Evolutionary conservation across 192 early-diverging fungal genomes (phyloP).

Genomic region (Backusella psychrophila): DNA sequence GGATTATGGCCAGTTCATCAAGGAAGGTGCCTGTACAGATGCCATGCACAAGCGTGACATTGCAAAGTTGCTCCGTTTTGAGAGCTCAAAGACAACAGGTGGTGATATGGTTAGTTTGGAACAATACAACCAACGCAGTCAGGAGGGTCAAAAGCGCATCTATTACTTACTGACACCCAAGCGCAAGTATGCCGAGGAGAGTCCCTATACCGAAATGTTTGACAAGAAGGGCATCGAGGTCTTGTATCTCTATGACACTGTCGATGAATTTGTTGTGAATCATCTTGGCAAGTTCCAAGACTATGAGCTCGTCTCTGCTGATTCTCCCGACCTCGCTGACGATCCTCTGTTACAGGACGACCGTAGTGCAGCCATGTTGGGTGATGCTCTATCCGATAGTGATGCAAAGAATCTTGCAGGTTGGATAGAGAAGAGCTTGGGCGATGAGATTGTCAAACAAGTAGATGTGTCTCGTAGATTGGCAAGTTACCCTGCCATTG

Average conservation of each 20-base stretch:
- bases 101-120: slow-evolving; percentile 59
- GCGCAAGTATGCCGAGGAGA: slow-evolving; percentile 58
- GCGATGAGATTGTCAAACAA: slow-evolving; percentile 58
- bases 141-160: slow-evolving; percentile 71
- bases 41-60: slow-evolving; percentile 49
- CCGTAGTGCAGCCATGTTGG: background rate
- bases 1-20: slow-evolving; percentile 67
- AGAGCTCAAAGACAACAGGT: slow-evolving; percentile 38
- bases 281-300: slow-evolving; percentile 60
- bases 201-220: slow-evolving; percentile 75
- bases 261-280: slow-evolving; percentile 57
- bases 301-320: slow-evolving; percentile 53
- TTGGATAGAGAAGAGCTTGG: slow-evolving; percentile 65
- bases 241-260: slow-evolving; percentile 59
- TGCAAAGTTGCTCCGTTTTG: slow-evolving; percentile 61
- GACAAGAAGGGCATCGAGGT: slow-evolving; percentile 73
- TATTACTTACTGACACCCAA: slow-evolving; percentile 62
- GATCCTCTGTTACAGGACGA: slow-evolving; percentile 33
- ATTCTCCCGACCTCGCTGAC: slow-evolving; percentile 41
- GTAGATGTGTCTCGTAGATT: slow-evolving; percentile 72
- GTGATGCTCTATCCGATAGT: slow-evolving; percentile 34
- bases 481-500: slow-evolving; percentile 69
- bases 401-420: slow-evolving; percentile 48
- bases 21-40: slow-evolving; percentile 78
- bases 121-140: slow-evolving; percentile 70